These are phyloP conservation scores for Colletotrichum cereale DNA, from an alignment of 2,329 filamentous ascomycete genomes.

Conservation along the genomic window DNA sequence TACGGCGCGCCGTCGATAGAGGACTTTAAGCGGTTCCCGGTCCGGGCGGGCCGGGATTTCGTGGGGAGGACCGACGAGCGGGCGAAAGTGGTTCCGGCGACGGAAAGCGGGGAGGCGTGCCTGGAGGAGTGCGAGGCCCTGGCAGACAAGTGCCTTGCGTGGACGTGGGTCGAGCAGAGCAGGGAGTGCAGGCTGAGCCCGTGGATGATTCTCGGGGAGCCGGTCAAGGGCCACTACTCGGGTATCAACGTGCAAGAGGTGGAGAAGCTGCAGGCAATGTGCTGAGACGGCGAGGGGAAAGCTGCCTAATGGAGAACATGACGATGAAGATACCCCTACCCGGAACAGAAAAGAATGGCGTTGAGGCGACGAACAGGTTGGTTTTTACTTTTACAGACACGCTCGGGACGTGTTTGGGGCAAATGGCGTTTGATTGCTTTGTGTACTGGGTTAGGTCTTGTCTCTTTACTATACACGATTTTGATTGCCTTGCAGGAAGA, in stretches of 20 bases:
- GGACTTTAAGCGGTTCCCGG: conserved; percentile 52
- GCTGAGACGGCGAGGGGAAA: conserved; percentile 11
- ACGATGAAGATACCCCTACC: conserved; percentile 15
- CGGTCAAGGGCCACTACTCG: conserved; percentile 50
- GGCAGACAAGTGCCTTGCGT: conserved; percentile 61
- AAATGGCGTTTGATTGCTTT: background rate
- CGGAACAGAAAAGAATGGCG: background rate
- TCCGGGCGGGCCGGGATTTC: conserved; percentile 58
- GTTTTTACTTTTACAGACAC: background rate
- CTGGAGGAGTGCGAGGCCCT: conserved; percentile 56
- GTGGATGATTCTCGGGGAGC: conserved; percentile 62
- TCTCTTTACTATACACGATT: background rate
- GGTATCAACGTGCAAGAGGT: conserved; percentile 51
- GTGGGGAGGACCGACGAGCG: conserved; percentile 63
- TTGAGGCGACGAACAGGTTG: background rate
- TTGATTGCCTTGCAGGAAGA: too few relatives aligned
- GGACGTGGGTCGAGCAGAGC: conserved; percentile 60
- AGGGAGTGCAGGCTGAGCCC: conserved; percentile 60
- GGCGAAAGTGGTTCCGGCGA: conserved; percentile 52
- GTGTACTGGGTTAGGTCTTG: background rate
- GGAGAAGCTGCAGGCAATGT: conserved; percentile 39
- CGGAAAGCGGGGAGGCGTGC: conserved; percentile 58
- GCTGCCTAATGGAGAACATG: background rate
- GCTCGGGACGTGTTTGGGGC: background rate
- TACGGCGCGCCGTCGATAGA: conserved; percentile 58